Conservation (phyloP, 331 rosid species). For the Acacia pycnantha region DNA sequence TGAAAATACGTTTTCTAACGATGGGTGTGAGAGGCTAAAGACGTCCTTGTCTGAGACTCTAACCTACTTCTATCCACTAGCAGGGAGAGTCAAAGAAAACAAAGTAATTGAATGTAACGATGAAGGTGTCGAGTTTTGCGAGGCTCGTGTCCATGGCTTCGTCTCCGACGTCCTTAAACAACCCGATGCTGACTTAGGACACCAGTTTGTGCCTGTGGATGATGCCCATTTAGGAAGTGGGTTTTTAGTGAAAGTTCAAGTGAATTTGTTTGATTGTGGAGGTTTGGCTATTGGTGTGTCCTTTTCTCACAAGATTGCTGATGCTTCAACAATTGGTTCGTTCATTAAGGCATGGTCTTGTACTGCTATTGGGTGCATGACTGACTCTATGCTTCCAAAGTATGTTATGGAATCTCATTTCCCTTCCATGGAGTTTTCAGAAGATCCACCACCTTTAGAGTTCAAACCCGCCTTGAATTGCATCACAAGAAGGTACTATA, state of each 20-base stretch:
- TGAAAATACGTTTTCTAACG: not conserved
- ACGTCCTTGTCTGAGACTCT: conserved; percentile 22
- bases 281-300: conserved; percentile 21
- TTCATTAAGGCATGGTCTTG: conserved; percentile 34
- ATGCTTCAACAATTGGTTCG: not conserved
- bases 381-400: not conserved
- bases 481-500: conserved; percentile 17
- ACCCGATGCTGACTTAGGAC: not conserved
- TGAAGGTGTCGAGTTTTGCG: conserved; percentile 23
- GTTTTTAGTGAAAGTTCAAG: conserved; percentile 2
- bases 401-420: not conserved
- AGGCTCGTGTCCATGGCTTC: conserved; percentile 10
- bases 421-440: conserved; percentile 9
- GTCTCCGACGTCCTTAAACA: conserved; percentile 20
- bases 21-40: not conserved
- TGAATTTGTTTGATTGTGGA: conserved; percentile 25
- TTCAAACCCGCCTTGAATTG: not conserved
- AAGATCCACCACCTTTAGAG: not conserved
- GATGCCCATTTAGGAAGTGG: not conserved
- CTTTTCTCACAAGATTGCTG: conserved; percentile 30
- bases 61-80: conserved; percentile 32
- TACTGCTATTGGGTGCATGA: not conserved
- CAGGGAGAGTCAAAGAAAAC: conserved; percentile 33
- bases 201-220: not conserved
- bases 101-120: conserved; percentile 30